A percentile compares a stretch with the other conserved stretches of the same genome.
phyloP scores from a whole-genome alignment of 331 rosid species.

The Cydonia oblonga region DNA sequence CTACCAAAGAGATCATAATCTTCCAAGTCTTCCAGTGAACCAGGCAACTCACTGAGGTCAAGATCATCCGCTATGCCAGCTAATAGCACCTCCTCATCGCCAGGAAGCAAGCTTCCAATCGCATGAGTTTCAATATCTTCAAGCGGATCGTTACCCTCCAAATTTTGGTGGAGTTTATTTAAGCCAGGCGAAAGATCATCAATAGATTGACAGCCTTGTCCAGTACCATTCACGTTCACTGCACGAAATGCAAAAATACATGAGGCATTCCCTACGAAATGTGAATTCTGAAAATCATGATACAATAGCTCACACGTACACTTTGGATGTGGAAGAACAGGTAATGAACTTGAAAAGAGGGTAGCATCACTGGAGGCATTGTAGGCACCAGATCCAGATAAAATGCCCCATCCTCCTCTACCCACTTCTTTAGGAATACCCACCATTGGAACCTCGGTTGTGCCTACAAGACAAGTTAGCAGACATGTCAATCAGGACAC shows the following conservation, averaged over 20 bases:
- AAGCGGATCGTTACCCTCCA: conserved; percentile 29
- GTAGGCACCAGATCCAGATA: conserved; percentile 42
- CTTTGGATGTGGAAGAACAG: conserved; percentile 67
- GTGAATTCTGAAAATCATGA: not conserved
- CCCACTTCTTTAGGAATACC: conserved; percentile 34
- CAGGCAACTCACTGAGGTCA: conserved; percentile 72
- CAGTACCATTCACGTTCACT: conserved; percentile 56
- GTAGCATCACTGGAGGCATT: conserved; percentile 62
- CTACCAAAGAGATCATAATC: conserved; percentile 77
- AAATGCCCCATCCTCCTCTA: conserved; percentile 29
- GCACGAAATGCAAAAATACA: conserved; percentile 23
- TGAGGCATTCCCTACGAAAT: conserved; percentile 3
- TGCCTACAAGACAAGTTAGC: conserved; percentile 26
- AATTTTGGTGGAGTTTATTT: conserved; percentile 34
- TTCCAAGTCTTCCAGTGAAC: conserved; percentile 75
- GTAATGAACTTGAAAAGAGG: conserved; percentile 73
- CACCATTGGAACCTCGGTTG: conserved; percentile 35
- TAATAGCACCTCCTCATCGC: conserved; percentile 67
- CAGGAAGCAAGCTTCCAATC: conserved; percentile 58
- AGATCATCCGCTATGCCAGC: conserved; percentile 69
- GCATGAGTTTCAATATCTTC: conserved; percentile 38
- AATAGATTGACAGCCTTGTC: conserved; percentile 30
- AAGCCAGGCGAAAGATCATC: conserved; percentile 44
- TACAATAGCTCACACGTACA: conserved; percentile 29
- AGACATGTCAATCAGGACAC: conserved; percentile 1